Evolutionary conservation across 495 filamentous ascomycete species (phyloP), one percentile per base, ranked within the genome.

Genomic region (Lichenothelia convexa): DNA sequence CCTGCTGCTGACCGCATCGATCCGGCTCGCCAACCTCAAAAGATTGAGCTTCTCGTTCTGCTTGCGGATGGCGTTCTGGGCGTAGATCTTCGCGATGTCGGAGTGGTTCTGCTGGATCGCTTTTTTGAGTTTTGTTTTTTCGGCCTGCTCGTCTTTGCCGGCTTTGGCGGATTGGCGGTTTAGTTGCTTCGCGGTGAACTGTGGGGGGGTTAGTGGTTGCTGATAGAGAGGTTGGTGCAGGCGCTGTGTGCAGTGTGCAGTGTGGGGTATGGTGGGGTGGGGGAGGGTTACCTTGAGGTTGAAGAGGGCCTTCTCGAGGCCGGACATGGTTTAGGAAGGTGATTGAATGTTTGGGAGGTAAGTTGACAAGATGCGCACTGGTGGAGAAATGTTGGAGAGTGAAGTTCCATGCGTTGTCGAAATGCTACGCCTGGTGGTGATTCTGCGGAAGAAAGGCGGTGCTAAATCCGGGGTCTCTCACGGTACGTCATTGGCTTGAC

Each of bases 151-250:
- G 54, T 86, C 80, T 56, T 85, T 85, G 36, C 72, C 70, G 13
- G 81, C 81, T 54, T 83, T 85, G 39, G 69, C 69, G 8, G 80
- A 75, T 61, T 87, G 80, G 43, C 80, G 64, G 39, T 80, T 80
- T 36, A 83, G 68, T 55, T 82, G 76, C 55, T 86, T 86, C 17
- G 80, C 73, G 39, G 82, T 84, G 63, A 87, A 84, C 78, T 85
- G 49, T 36, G 21, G 12, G 23, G 18, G 20, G 26, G 21, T 35
- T 15, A 40, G 11, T 24, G 23, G 32, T 40, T 36, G 30, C 33
- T 22, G 38, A 12, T 21, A 21, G 34, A 34, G 8, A 36, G 33
- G 36, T 35, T 12, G 17, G 13, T 34, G 41, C n/a, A n/a, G 44
- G 16, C 35, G 35, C 3, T 32, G 37, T n/a, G n/a, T n/a, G n/a